Base-by-base conservation (phyloP, 2,329 filamentous ascomycete genomes). In the Trichoderma endophyticum region DNA sequence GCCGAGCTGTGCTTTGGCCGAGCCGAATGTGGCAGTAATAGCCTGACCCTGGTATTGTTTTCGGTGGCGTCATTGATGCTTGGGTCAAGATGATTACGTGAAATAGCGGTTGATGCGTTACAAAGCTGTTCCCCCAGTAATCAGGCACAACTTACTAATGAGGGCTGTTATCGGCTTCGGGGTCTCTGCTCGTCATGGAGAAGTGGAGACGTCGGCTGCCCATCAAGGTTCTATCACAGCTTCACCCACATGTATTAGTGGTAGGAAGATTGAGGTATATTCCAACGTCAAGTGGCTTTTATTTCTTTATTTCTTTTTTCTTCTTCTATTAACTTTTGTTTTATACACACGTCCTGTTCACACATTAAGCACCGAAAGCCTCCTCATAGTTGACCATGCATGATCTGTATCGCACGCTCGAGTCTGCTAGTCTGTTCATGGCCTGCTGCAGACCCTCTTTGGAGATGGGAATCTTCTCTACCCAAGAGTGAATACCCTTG, bases 351-450 rank as follows among this genome's bases (percentile, higher is more conserved):
- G 9, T 34, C 6, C 30, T 30, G 15, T 30, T 11, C n/a, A 56
- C 24, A 9, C 18, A 32, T 74, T 76, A 87, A 30, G 83, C 80
- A 43, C 89, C 89, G 78, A 94, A 93, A 3, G 83, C 88, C 80
- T 92, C 88, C 76, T 92, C 90, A 77, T 89, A 94, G 75, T 88
- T 86, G 63, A 89, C 90, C 83, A 95, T 85, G 74, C 92, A 93
- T 79, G 93, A 93, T 75, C 93, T 87, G 81, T 94, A 96, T 74
- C 86, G 86, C 70, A 95, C 90, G 77, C 91, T 90, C 77, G 89
- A 91, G 77, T 90, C 90, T 76, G 90, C 86, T 76, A 96, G 87
- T 76, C 90, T 88, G 77, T 88, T 84, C 77, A 95, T 88, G 4
- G 91, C 90, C 83, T 90, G 84, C 78, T 90, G 88, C 80, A 93